A percentile compares a stretch with the other conserved stretches of the same genome.
Conservation (phyloP, 768 basidiomycete genomes). For the Psilocybe azurescens region DNA sequence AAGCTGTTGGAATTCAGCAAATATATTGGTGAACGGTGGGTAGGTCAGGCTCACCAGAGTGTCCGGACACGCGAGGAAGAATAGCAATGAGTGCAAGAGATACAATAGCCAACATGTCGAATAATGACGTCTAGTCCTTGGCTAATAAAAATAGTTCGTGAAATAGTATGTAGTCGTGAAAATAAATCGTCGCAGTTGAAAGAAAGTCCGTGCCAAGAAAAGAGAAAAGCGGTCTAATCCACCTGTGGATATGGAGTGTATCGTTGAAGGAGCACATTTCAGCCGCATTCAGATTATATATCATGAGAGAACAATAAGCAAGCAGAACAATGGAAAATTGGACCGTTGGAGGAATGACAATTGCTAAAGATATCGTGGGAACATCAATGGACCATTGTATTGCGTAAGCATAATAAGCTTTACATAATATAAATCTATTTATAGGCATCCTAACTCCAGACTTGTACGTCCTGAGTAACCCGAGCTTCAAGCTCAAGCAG, state of each 20-base stretch:
- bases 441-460: too few species aligned
- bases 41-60: constrained; percentile 28
- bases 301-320: constrained; percentile 11
- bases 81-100: constrained; percentile 20
- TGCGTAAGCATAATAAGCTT: background rate
- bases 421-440: too few species aligned
- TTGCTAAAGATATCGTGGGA: background rate
- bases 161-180: constrained; percentile 7
- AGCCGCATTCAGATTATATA: background rate
- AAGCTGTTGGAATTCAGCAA: constrained; percentile 34
- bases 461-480: too few species aligned
- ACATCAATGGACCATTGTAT: too few species aligned
- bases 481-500: too few species aligned
- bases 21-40: background rate
- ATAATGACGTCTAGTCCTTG: constrained; percentile 2
- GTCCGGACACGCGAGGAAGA: constrained; percentile 32
- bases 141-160: constrained; percentile 4
- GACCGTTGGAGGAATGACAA: background rate
- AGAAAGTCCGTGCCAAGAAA: constrained; percentile 2
- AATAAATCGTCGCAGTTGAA: constrained; percentile 4
- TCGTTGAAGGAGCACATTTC: background rate
- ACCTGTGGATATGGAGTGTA: constrained; percentile 21
- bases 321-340: constrained; percentile 3
- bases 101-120: constrained; percentile 26
- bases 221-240: constrained; percentile 16